phyloP scores from a whole-genome alignment of 352 stramenopile genomes.

The Phytophthora idaei region DNA sequence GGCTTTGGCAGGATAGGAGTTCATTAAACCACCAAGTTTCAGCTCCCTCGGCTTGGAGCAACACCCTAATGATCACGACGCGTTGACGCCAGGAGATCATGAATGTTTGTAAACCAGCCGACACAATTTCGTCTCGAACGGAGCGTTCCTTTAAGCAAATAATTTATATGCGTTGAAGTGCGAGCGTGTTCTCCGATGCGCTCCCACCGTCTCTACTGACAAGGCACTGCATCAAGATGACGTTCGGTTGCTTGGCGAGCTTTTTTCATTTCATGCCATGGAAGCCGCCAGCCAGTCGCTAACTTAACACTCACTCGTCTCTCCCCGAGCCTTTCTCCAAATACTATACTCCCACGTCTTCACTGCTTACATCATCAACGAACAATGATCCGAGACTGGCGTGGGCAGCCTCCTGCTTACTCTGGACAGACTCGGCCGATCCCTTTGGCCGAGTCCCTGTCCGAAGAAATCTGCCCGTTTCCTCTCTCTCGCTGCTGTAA shows the following conservation, averaged over 20 bases:
- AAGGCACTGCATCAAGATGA: not conserved
- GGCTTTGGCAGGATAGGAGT: too few species aligned
- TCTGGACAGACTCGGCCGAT: not conserved
- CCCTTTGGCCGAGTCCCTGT: not conserved
- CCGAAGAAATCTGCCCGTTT: constrained; percentile 16
- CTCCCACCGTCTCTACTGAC: constrained; percentile 10
- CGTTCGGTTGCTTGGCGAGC: constrained; percentile 10
- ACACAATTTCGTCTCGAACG: not conserved
- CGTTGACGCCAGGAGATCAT: constrained; percentile 2
- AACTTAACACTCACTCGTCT: constrained; percentile 23
- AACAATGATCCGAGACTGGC: constrained; percentile 8
- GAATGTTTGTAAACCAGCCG: constrained; percentile 16
- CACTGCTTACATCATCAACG: constrained; percentile 19
- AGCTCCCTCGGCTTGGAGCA: too few species aligned
- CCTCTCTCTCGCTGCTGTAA: constrained; percentile 26
- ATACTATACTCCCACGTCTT: constrained; percentile 16
- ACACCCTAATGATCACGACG: not conserved
- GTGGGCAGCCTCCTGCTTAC: constrained; percentile 8
- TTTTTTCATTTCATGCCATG: constrained; percentile 25
- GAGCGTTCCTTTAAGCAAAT: constrained; percentile 10
- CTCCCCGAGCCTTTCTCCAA: constrained; percentile 2
- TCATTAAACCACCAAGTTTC: too few species aligned
- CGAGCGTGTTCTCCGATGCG: not conserved
- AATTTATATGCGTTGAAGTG: constrained; percentile 22
- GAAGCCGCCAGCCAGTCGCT: constrained; percentile 18